Conservation (phyloP, 2,329 filamentous ascomycete genomes). For the Fusarium annulatum region DNA sequence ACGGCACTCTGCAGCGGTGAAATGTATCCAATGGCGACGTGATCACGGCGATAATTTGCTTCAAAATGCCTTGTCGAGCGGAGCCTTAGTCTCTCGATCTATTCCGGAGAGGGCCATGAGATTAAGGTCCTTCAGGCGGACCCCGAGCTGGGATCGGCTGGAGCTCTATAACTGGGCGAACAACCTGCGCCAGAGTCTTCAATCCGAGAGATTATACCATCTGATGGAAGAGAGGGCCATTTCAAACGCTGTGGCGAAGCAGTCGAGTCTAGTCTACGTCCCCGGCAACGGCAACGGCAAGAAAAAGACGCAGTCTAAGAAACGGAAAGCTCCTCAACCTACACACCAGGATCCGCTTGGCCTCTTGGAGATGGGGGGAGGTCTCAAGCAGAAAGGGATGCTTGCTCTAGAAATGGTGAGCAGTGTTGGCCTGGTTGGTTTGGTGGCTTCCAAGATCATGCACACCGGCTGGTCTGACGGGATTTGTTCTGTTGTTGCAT, state of each 20-base stretch:
- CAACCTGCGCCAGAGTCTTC: constrained; percentile 50
- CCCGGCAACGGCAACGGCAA: background rate
- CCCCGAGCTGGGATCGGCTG: constrained; percentile 47
- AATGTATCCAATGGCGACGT: constrained; percentile 78
- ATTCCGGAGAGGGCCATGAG: constrained; percentile 35
- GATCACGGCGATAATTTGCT: constrained; percentile 38
- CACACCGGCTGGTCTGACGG: constrained; percentile 42
- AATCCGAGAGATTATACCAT: constrained; percentile 46
- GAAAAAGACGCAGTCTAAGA: constrained; percentile 1
- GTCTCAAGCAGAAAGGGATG: constrained; percentile 72
- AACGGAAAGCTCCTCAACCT: constrained; percentile 16
- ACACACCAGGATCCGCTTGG: constrained; percentile 80
- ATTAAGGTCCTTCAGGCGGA: constrained; percentile 17
- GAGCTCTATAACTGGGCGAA: constrained; percentile 54
- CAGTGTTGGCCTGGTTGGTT: constrained; percentile 78
- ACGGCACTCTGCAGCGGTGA: constrained; percentile 83
- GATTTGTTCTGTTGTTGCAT: constrained; percentile 32
- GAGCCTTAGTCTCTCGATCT: constrained; percentile 22
- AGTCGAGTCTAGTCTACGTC: constrained; percentile 38
- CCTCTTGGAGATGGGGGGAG: constrained; percentile 75
- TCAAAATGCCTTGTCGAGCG: constrained; percentile 33
- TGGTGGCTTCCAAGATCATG: constrained; percentile 72
- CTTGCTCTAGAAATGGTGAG: constrained; percentile 79
- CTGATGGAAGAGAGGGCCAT: constrained; percentile 36
- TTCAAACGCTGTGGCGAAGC: constrained; percentile 3